Evolutionary conservation across 2,329 filamentous ascomycete genomes (phyloP), one percentile per base, ranked within the genome.

Genomic region (Tolypocladium inflatum): DNA sequence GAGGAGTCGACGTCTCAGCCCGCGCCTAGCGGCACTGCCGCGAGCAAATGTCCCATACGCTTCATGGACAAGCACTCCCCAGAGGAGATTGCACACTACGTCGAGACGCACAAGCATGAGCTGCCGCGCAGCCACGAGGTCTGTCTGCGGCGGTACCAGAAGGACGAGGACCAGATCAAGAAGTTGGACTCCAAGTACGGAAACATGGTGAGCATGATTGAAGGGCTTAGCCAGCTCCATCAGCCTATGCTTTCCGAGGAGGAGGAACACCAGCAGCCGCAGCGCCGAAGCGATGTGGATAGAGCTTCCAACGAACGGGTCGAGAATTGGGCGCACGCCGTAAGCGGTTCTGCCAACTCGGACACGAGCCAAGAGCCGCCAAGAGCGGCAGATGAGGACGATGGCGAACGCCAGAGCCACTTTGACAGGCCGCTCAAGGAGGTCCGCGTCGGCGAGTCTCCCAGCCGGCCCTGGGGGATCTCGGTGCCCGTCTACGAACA

Each of bases 181-280:
- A 90, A 95, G 73, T 79, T 97, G 57, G 93, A 97, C 71, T 90
- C 90, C 62, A 97, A 97, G 72, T 97, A 97, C 70, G 91, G 91
- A 63, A 93, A 88, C 70, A 78, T 97, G 50, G 91, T 90, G 64
- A 95, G 85, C 74, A 97, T 97, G 93, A 95, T 97, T 61, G 88
- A 94, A 70, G 91, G 91, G 10, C 78, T 97, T 43, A 90, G 91
- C 54, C 83, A 87, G 63, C 90, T 95, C 65, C 93, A 97, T 69
- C 89, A 94, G 69, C 87, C 90, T 7, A 91, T 94, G 84, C 77
- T 97, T 35, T 89, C 89, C 1, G 78, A 81, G 54, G 66, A 67
- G 23, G 80, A 82, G 62, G 76, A 80, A 10, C 45, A 19, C 17
- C 48, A 33, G 61, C 75, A 66, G 60, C 72, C 70, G 53, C 73